Evolutionary conservation across 306 rosid species (phyloP), one percentile per base, ranked within the genome.

Genomic region (Comarum palustre): DNA sequence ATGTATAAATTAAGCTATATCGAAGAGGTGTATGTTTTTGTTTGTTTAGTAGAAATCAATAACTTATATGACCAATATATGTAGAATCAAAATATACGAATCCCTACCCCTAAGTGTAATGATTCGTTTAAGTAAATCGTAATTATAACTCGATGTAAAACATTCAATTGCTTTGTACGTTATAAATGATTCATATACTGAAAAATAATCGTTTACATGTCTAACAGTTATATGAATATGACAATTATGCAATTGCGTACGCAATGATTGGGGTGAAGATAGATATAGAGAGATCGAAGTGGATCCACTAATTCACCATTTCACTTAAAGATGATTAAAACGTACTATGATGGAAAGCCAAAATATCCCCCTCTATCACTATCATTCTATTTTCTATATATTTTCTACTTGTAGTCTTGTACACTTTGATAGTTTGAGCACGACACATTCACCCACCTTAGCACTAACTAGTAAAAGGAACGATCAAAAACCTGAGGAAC

Each of bases 361-460:
- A 17, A 71, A 29, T 29, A 29, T 71, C 52, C 29, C 2, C 61
- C 8, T 62, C 15, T 34, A 38, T 39, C 36, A 7, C 50, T 3
- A 42, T 52, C 22, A 6, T 4, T 70, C 34, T 6, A 11, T 66
- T 19, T 51, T 4, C 5, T 38, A n/a, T 36, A 50, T 34, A 70
- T 66, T 4, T 48, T 31, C n/a, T 34, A 20, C 38, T 48, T 27
- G 34, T 36, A 51, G 31, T 51, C 36, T 71, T 54, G 27, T 38
- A 15, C 45, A 24, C 41, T 55, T 55, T 25, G 46, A n/a, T 51
- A 24, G 13, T 55, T 55, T 24, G 46, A 20, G 36, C 36, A 70
- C 24, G 74, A 70, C 24, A 32, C 48, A 45, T 19, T 45, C 50
- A 45, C 39, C 59, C 74, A 69, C 24, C 73, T 50, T 71, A 24